These are phyloP conservation scores for Cladosporium halotolerans DNA, from an alignment of 2,329 filamentous ascomycete species.

Conservation along the genomic window DNA sequence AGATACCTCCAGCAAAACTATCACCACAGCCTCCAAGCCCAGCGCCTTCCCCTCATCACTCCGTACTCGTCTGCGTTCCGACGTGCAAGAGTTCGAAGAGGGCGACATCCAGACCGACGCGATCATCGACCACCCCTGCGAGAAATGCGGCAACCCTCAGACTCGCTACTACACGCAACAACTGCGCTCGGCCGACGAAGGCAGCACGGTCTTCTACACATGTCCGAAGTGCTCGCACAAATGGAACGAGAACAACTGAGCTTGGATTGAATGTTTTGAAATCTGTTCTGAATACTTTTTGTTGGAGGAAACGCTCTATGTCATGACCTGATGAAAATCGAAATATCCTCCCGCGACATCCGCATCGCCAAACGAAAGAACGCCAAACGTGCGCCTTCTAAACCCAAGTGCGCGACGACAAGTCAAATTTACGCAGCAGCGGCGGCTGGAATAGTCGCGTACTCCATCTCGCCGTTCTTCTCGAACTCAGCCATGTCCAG, in stretches of 20 bases:
- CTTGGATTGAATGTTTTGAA: background rate
- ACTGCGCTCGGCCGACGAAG: conserved; percentile 88
- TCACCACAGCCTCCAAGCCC: conserved; percentile 77
- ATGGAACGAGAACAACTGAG: conserved; percentile 60
- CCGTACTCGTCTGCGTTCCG: conserved; percentile 71
- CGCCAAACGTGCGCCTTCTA: background rate
- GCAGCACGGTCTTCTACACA: conserved; percentile 82
- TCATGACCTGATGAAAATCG: conserved; percentile 8
- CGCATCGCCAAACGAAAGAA: background rate
- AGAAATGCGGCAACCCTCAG: conserved; percentile 72
- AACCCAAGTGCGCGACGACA: background rate
- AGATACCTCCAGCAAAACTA: conserved; percentile 71
- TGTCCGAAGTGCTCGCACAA: conserved; percentile 76
- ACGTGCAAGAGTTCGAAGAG: conserved; percentile 71
- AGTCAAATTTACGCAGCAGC: conserved; percentile 6
- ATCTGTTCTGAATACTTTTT: background rate
- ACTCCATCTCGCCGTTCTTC: conserved; percentile 79
- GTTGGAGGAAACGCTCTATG: background rate
- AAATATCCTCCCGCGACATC: background rate
- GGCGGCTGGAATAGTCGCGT: conserved; percentile 69
- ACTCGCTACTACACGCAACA: conserved; percentile 83
- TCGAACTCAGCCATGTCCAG: conserved; percentile 98
- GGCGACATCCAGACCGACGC: conserved; percentile 63
- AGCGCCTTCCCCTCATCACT: conserved; percentile 87
- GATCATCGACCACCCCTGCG: conserved; percentile 62